Evolutionary conservation across 2,329 filamentous ascomycete genomes (phyloP), one percentile per base, ranked within the genome.

Genomic region (Claviceps africana): DNA sequence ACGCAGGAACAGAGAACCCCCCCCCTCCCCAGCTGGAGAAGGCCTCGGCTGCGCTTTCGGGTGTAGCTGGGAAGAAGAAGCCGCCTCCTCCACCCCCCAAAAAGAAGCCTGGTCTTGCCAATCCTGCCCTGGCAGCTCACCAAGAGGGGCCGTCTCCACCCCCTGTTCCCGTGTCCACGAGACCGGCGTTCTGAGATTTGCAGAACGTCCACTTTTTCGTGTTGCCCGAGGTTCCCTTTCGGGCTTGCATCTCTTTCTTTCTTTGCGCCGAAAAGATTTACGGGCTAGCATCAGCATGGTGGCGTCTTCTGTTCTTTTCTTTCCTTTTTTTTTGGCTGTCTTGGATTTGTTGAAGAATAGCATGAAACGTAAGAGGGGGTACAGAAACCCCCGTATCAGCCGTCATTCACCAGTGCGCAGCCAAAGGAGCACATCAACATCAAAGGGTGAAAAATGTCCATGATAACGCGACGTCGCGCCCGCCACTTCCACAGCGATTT

Each of bases 21-120:
- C 46, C 7, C 31, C 17, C 33, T 9, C 30, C 30, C 33, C 17
- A 22, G 17, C 17, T 17, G 19, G 31, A 30, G 2, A 28, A 25
- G 11, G 33, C 19, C 25, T 10, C 28, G n/a, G 21, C 44, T 22
- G 48, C 33, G 11, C 30, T 28, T 3, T 37, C 49, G 19, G 46
- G 43, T 5, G 4, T 65, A 2, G 59, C 64, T 13, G 68, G 60
- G 2, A 79, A 77, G 65, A 80, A 79, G 67, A 79, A 77, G 61
- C 71, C 73, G 10, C 72, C 76, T n/a, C 74, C 74, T 9, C 70
- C 73, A 17, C 73, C 72, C 19, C 67, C 72, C 2, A 78, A 76
- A 66, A 80, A 77, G 67, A 77, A 75, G 60, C 67, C 71, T 2
- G 65, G 59, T 8, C 56, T 77, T 45, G 58, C 54, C 17, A 55